Evolutionary conservation across 1,139 yeast genomes (phyloP).

Genomic region (Candida dubliniensis): DNA sequence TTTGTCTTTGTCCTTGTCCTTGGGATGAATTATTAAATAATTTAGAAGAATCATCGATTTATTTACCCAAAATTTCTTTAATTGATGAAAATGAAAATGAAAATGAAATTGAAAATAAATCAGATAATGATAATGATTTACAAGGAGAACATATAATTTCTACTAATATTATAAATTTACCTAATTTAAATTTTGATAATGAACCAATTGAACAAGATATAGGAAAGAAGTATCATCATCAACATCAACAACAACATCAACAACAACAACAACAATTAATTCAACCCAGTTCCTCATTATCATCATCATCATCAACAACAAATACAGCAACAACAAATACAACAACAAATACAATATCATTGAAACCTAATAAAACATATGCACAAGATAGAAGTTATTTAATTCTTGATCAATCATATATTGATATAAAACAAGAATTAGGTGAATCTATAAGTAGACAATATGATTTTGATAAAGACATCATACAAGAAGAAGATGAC

Average conservation of each 20-base stretch:
- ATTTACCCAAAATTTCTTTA: constrained; percentile 5
- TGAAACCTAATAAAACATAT: constrained; percentile 14
- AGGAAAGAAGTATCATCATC: constrained; percentile 1
- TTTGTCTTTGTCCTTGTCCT: too few species aligned
- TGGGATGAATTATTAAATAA: constrained; percentile 24
- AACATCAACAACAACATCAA: not conserved
- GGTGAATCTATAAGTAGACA: constrained; percentile 11
- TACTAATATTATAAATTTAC: too few species aligned
- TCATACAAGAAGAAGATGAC: constrained; percentile 6
- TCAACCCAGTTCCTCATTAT: too few species aligned
- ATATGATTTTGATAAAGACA: constrained; percentile 14
- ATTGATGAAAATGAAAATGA: too few species aligned
- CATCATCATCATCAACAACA: not conserved
- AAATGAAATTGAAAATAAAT: constrained; percentile 4
- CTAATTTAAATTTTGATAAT: too few species aligned
- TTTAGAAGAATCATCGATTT: constrained; percentile 9
- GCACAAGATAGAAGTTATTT: constrained; percentile 26
- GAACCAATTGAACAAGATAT: not conserved
- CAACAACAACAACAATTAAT: not conserved
- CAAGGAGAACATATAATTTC: too few species aligned
- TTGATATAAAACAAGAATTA: constrained; percentile 7
- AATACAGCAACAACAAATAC: not conserved
- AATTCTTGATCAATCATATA: constrained; percentile 13
- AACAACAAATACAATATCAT: too few species aligned
- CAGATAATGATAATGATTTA: not conserved